Evolutionary conservation across 352 stramenopile genomes (phyloP).

Genomic region (Globisporangium orthogonon): DNA sequence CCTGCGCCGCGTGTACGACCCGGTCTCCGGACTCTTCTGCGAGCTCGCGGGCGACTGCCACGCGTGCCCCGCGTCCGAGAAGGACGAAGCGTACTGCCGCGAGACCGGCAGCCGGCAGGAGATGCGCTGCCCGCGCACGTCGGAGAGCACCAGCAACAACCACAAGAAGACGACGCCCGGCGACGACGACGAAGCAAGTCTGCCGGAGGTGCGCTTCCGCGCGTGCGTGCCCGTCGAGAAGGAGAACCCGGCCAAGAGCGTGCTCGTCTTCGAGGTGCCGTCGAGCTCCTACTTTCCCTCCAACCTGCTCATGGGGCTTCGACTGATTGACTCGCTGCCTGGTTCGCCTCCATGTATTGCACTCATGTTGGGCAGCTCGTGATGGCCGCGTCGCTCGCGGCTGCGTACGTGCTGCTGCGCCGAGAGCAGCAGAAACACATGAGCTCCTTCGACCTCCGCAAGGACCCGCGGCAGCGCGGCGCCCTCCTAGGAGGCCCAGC

Average conservation of each 20-base stretch:
- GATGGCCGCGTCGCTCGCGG: constrained; percentile 38
- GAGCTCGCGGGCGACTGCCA: constrained; percentile 44
- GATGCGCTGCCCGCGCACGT: constrained; percentile 34
- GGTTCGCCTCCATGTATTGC: no score
- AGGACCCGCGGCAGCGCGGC: constrained; percentile 49
- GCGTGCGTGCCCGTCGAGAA: constrained; percentile 39
- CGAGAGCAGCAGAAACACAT: constrained; percentile 70
- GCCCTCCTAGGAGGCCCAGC: constrained; percentile 25
- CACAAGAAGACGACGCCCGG: background rate
- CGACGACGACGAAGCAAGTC: background rate
- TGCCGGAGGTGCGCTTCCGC: constrained; percentile 42
- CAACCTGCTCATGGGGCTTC: no score
- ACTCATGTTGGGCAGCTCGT: constrained; percentile 23
- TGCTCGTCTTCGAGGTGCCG: constrained; percentile 78
- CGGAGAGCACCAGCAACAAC: constrained; percentile 15
- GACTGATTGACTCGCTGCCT: no score
- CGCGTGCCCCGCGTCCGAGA: constrained; percentile 48
- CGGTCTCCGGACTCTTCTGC: constrained; percentile 52
- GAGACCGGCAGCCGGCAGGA: constrained; percentile 69
- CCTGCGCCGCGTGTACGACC: constrained; percentile 56
- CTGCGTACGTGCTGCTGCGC: constrained; percentile 40
- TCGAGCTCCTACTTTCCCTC: no score
- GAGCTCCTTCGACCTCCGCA: constrained; percentile 71
- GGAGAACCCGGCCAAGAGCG: constrained; percentile 25
- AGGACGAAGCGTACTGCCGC: constrained; percentile 58